Evolutionary conservation across 805 yeast species (phyloP).

Genomic region (Lipomyces sp.): DNA sequence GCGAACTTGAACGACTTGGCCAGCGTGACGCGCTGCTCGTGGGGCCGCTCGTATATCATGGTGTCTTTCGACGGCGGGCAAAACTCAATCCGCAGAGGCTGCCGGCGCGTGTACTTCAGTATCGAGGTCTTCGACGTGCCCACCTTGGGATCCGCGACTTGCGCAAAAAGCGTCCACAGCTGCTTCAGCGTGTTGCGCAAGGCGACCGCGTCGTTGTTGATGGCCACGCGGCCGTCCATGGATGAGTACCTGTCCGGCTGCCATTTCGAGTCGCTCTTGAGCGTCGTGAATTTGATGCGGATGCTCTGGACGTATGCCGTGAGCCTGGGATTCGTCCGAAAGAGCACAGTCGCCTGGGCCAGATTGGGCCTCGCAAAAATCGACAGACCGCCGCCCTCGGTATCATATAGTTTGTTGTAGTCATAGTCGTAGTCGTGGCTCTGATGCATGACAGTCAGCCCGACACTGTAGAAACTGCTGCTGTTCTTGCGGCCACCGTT

Average conservation of each 20-base stretch:
- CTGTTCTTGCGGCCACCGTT: no score
- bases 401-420: no score
- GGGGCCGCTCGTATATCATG: not conserved
- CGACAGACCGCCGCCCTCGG: no score
- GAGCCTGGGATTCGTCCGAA: slow-evolving; percentile 7
- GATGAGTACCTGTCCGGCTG: no score
- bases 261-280: no score
- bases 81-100: not conserved
- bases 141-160: slow-evolving; percentile 2
- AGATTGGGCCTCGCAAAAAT: not conserved
- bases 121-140: not conserved
- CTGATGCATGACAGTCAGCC: no score
- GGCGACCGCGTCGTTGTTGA: not conserved
- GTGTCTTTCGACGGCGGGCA: not conserved
- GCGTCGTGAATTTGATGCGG: not conserved
- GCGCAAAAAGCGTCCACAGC: slow-evolving; percentile 2
- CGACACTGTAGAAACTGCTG: no score
- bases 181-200: not conserved
- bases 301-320: slow-evolving; percentile 5
- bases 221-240: no score
- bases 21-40: not conserved
- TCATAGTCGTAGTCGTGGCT: no score
- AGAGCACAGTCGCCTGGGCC: not conserved
- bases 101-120: not conserved
- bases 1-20: not conserved